These are phyloP conservation scores for Aspergillus jensenii DNA, from an alignment of 2,329 filamentous ascomycete species.

Conservation along the genomic window DNA sequence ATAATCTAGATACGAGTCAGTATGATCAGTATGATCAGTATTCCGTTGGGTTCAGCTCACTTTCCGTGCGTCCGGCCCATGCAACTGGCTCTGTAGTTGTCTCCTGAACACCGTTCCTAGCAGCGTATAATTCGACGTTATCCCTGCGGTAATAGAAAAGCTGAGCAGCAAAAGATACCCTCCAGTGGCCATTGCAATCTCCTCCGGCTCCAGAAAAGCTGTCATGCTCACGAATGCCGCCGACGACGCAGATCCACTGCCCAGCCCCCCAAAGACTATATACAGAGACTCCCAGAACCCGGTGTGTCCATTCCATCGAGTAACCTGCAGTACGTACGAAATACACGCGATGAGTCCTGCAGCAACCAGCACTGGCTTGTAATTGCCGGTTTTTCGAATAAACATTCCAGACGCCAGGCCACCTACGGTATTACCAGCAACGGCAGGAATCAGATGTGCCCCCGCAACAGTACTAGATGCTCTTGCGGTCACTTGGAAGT, in stretches of 20 bases:
- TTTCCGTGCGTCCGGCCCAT: constrained; percentile 26
- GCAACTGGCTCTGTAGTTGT: constrained; percentile 32
- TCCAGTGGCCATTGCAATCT: constrained; percentile 52
- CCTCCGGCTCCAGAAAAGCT: constrained; percentile 44
- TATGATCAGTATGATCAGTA: not conserved
- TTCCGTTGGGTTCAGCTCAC: not conserved
- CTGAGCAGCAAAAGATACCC: constrained; percentile 50
- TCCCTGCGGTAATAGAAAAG: constrained; percentile 43
- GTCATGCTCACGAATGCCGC: constrained; percentile 53
- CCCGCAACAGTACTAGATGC: constrained; percentile 60
- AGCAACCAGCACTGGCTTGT: constrained; percentile 56
- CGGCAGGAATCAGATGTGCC: constrained; percentile 65
- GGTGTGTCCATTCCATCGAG: constrained; percentile 62
- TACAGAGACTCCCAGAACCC: constrained; percentile 58
- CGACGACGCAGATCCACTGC: constrained; percentile 48
- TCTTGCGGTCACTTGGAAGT: constrained; percentile 64
- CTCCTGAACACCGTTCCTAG: constrained; percentile 36
- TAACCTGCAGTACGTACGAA: constrained; percentile 53
- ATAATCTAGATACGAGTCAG: constrained; percentile 7
- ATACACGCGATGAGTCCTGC: constrained; percentile 52
- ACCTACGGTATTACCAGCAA: constrained; percentile 64
- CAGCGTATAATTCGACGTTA: constrained; percentile 40
- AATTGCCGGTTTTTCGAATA: constrained; percentile 60
- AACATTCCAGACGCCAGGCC: constrained; percentile 59
- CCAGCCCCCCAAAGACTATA: constrained; percentile 59